Evolutionary conservation across 306 rosid species (phyloP), one percentile per base, ranked within the genome.

Genomic region (Prunus salicina): DNA sequence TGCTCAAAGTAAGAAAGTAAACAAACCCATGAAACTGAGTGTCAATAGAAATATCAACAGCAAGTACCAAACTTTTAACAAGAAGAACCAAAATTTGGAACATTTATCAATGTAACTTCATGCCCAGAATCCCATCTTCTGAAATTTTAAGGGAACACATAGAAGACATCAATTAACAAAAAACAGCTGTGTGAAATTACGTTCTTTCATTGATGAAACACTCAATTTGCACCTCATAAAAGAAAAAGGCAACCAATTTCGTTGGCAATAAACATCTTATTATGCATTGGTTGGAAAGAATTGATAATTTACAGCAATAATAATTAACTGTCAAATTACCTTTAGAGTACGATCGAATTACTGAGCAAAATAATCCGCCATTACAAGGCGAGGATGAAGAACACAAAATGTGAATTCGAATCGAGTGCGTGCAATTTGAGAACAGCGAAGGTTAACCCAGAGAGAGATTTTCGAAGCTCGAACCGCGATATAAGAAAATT

Each of bases 291-390:
- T 18, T 16, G 28, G 25, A 8, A 43, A 30, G 43, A 72, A 57
- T 38, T 38, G 0, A 41, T 24, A 50, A 50, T 49, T 24, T 15
- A 52, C 28, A 38, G 43, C 43, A 6, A 6, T 38, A 6, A 6
- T 38, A 38, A 38, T 38, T 1, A 1, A 38, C 43, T 6, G 43
- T 38, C 43, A 56, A 47, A 30, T 79, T 50, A 83, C 81, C 86
- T 58, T 2, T 0, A 15, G 67, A 64, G 24, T 24, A 68, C 2
- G 38, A 79, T n/a, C 38, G 79, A 73, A 38, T 67, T 49, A 56
- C 20, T 64, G 14, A 57, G 57, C 62, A 0, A 53, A 45, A 13
- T 25, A 24, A 67, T 4, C 30, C 52, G 30, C 27, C 16, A 20
- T 27, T 3, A 61, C 32, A 61, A 57, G 2, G 38, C 16, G 52